Evolutionary conservation across 2,329 filamentous ascomycete species (phyloP).

Genomic region (Botrytis medusae): DNA sequence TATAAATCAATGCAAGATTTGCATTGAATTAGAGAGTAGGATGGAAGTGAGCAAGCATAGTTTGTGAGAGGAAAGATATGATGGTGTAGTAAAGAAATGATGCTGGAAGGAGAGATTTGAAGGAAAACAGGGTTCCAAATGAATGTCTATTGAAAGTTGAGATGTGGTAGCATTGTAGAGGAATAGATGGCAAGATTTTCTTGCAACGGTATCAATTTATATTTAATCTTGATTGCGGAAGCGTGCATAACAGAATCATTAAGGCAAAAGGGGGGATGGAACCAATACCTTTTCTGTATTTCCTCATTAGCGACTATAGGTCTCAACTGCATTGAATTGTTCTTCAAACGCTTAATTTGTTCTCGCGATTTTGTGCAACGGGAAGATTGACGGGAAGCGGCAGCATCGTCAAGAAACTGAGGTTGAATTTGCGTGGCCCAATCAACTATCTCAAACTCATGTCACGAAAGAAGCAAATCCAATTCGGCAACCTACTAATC

Average conservation of each 20-base stretch:
- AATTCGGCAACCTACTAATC: neutral
- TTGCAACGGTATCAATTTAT: neutral
- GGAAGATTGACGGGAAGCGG: neutral
- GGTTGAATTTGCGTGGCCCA: neutral
- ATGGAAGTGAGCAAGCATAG: neutral
- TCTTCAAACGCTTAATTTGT: rapidly evolving
- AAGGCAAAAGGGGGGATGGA: neutral
- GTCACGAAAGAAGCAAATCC: neutral
- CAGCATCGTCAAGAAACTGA: neutral
- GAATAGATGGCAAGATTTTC: neutral
- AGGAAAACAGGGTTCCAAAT: neutral
- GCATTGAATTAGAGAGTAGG: neutral
- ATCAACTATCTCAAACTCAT: neutral
- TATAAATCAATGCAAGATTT: neutral
- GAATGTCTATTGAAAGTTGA: neutral
- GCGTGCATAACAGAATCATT: neutral
- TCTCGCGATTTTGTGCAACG: neutral
- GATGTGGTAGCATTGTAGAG: neutral
- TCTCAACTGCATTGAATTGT: neutral
- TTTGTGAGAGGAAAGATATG: neutral
- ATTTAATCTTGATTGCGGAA: neutral
- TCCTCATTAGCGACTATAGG: neutral
- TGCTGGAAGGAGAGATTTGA: neutral
- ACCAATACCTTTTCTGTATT: rapidly evolving
- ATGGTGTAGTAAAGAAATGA: neutral